Evolutionary conservation across 1,284 basidiomycete species (phyloP).

Genomic region (Moesziomyces sp.): DNA sequence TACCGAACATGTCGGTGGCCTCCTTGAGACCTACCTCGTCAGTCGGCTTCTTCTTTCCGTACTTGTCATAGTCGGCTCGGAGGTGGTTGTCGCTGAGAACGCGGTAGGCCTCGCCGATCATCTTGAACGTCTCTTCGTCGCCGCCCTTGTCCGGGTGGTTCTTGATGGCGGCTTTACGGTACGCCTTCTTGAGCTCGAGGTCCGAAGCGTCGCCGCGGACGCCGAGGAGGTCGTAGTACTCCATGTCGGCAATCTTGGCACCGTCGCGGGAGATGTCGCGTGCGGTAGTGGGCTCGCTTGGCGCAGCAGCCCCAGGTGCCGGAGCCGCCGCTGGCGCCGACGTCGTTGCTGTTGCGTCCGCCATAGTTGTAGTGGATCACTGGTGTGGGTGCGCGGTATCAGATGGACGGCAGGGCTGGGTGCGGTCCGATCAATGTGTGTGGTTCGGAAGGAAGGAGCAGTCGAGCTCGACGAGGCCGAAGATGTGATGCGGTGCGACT

Average conservation of each 20-base stretch:
- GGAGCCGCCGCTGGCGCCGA: slow-evolving; percentile 16
- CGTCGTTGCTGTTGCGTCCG: slow-evolving; percentile 36
- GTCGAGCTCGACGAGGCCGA: neutral
- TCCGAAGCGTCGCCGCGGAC: slow-evolving; percentile 70
- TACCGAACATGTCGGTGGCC: slow-evolving; percentile 68
- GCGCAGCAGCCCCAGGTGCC: slow-evolving; percentile 5
- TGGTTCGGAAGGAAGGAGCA: neutral
- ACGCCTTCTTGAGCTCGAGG: slow-evolving; percentile 90
- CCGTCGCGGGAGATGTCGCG: slow-evolving; percentile 64
- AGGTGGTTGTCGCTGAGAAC: slow-evolving; percentile 75
- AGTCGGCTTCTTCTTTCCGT: slow-evolving; percentile 77
- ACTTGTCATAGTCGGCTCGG: slow-evolving; percentile 91
- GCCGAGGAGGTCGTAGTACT: slow-evolving; percentile 67
- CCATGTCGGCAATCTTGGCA: slow-evolving; percentile 66
- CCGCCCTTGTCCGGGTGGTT: slow-evolving; percentile 71
- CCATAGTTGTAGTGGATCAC: slow-evolving; percentile 20
- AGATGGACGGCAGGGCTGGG: neutral
- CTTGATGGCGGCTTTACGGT: slow-evolving; percentile 93
- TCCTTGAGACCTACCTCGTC: slow-evolving; percentile 67
- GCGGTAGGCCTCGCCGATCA: slow-evolving; percentile 74
- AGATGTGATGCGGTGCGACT: neutral
- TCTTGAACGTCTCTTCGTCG: slow-evolving; percentile 63
- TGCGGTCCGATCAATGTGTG: neutral
- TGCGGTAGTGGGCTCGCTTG: slow-evolving; percentile 33
- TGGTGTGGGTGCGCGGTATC: neutral